These are phyloP conservation scores for Maudiozyma humilis DNA, from an alignment of 1,139 yeast genomes.

Conservation along the genomic window DNA sequence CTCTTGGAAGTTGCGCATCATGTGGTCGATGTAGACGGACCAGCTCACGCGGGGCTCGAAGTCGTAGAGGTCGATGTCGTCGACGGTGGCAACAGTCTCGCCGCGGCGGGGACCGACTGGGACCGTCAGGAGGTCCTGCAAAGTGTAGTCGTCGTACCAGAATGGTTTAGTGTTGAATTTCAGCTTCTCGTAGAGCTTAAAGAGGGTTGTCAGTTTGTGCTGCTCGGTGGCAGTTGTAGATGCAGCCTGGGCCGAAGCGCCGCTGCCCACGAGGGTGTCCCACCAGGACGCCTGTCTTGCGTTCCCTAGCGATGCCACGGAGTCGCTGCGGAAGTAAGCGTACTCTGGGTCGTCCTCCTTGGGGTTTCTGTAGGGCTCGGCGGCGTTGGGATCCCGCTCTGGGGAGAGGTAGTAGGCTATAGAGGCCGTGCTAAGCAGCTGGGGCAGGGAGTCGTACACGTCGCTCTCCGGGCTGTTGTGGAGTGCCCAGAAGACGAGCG, in stretches of 20 bases:
- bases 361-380: neutral
- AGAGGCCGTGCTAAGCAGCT: neutral
- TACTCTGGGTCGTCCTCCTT: conserved; percentile 6
- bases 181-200: conserved; percentile 10
- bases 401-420: neutral
- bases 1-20: neutral
- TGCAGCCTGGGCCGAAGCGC: neutral
- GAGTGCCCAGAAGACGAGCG: neutral
- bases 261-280: neutral
- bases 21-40: conserved; percentile 11
- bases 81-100: conserved; percentile 7
- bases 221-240: neutral
- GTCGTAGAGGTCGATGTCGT: conserved; percentile 14
- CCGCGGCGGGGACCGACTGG: conserved; percentile 12
- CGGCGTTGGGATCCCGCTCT: neutral
- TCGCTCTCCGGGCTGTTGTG: neutral
- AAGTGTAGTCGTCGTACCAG: conserved; percentile 12
- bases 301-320: neutral
- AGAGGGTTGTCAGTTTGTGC: conserved; percentile 1
- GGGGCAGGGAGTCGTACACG: neutral
- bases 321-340: conserved; percentile 1
- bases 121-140: conserved; percentile 11
- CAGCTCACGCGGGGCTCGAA: conserved; percentile 17
- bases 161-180: conserved; percentile 10
- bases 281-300: neutral